These are phyloP conservation scores for Parafenestella ontariensis DNA, from an alignment of 2,329 filamentous ascomycete genomes.

Conservation along the genomic window DNA sequence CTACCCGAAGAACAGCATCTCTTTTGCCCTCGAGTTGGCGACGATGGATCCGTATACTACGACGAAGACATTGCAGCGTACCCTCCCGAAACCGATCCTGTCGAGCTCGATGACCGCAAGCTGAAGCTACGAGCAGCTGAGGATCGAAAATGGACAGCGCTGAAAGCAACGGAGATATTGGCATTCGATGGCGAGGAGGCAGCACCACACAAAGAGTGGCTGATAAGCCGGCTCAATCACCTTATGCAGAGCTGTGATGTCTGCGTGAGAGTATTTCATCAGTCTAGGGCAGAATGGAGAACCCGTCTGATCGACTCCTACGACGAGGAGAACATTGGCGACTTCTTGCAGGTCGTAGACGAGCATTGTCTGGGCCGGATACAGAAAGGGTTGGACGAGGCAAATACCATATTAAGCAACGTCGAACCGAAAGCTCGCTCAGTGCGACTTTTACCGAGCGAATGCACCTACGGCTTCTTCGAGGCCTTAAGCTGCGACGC, in stretches of 20 bases:
- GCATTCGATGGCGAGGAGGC: slow-evolving; percentile 58
- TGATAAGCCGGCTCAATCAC: slow-evolving; percentile 48
- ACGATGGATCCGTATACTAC: slow-evolving; percentile 49
- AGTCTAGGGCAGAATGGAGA: slow-evolving; percentile 51
- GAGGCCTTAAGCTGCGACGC: slow-evolving; percentile 86
- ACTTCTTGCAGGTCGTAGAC: slow-evolving; percentile 55
- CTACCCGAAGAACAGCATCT: slow-evolving; percentile 53
- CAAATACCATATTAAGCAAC: slow-evolving; percentile 49
- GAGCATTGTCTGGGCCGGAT: slow-evolving; percentile 56
- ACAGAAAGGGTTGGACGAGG: slow-evolving; percentile 50
- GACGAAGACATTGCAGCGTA: slow-evolving; percentile 53
- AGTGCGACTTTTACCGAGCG: slow-evolving; percentile 59
- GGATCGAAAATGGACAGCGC: slow-evolving; percentile 49
- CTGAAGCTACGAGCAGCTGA: slow-evolving; percentile 48
- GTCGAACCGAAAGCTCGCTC: slow-evolving; percentile 60
- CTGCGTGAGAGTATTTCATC: slow-evolving; percentile 59
- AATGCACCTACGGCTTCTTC: slow-evolving; percentile 80
- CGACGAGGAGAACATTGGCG: slow-evolving; percentile 53
- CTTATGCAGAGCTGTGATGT: slow-evolving; percentile 58
- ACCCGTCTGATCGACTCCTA: slow-evolving; percentile 52
- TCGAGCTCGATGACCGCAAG: slow-evolving; percentile 36
- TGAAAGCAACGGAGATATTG: slow-evolving; percentile 55
- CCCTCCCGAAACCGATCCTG: slow-evolving; percentile 36
- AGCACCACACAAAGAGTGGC: slow-evolving; percentile 50
- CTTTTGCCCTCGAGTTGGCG: slow-evolving; percentile 55